phyloP scores from a whole-genome alignment of 1,284 basidiomycete species.

The Omphalotus olearius region DNA sequence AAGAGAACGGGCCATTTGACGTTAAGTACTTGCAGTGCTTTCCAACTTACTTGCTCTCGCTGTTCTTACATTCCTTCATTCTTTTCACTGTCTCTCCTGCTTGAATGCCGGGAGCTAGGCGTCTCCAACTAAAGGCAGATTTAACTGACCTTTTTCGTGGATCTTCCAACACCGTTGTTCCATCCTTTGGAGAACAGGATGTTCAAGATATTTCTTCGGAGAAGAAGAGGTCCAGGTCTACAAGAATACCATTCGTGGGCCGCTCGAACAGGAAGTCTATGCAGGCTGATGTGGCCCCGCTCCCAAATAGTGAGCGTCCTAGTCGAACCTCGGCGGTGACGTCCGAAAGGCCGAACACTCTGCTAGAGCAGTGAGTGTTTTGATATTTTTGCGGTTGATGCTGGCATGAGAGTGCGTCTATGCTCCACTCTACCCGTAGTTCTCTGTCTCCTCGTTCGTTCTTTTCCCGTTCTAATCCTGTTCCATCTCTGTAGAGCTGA shows the following conservation, averaged over 20 bases:
- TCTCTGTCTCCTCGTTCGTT: too few species aligned
- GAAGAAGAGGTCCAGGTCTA: constrained; percentile 32
- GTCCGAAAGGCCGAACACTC: constrained; percentile 1
- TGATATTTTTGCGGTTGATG: too few species aligned
- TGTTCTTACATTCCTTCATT: constrained; percentile 18
- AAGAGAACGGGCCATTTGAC: too few species aligned
- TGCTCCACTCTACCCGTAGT: too few species aligned
- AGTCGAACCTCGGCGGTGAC: constrained; percentile 8
- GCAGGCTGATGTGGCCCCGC: constrained; percentile 21
- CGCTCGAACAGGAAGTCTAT: constrained; percentile 40
- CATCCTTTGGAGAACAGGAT: constrained; percentile 15
- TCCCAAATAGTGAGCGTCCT: constrained; percentile 14
- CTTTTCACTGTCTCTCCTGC: constrained; percentile 8
- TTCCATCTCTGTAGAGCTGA: too few species aligned
- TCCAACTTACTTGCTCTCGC: constrained; percentile 1
- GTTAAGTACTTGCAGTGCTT: too few species aligned
- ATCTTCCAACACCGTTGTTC: constrained; percentile 22
- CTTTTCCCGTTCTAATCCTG: too few species aligned
- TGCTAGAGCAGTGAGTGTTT: too few species aligned
- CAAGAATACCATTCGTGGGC: constrained; percentile 38
- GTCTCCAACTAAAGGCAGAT: constrained; percentile 42
- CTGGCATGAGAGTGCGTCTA: too few species aligned
- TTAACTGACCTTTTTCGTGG: constrained; percentile 46
- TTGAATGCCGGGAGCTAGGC: constrained; percentile 34
- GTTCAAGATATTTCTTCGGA: constrained; percentile 6